Evolutionary conservation across 768 basidiomycete species (phyloP), one percentile per base, ranked within the genome.

Genomic region (Macrolepiota albuminosa): DNA sequence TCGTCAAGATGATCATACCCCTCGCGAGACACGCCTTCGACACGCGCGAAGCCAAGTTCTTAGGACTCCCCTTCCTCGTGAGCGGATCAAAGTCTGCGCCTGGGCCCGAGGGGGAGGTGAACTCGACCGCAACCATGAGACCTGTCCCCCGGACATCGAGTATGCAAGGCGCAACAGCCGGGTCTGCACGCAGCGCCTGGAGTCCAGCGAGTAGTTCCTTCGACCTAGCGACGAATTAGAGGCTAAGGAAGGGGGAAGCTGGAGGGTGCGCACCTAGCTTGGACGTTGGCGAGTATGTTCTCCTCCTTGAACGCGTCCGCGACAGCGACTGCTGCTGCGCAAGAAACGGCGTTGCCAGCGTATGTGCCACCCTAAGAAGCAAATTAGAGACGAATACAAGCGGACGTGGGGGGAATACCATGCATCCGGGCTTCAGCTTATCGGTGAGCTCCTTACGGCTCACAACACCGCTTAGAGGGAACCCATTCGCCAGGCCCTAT

Each of bases 311-410:
- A 86, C 79, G 88, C 57, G 93, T 88, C 88, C 24, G 81, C 82
- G 21, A 91, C 89, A 0, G 95, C 94, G 24, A 88, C 79, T 4
- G 87, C 95, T 4, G 96, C 96, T 0, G 96, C 95, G 68, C 95
- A 98, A 0, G 91, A 80, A 0, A 98, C 92, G 0, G 92, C 87
- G 67, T 96, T 98, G 31, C 95, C 95, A 1, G 91, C 92, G 63
- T 95, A 95, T 5, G 93, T 95, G 26, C 93, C 92, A 31, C 91
- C 91, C 87, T 88, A 61, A 39, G 18, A 8, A 24, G 24, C 29
- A 29, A 29, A 29, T 29, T 2, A 29, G 11, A 43, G 11, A n/a
- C 50, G 34, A 7, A 21, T 24, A 46, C 42, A 14, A 47, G 8
- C 33, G 34, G 48, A 8, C 21, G 16, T 51, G 46, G 3, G 29